Evolutionary conservation across 306 rosid species (phyloP).

Genomic region (Hylodesmum podocarpum): DNA sequence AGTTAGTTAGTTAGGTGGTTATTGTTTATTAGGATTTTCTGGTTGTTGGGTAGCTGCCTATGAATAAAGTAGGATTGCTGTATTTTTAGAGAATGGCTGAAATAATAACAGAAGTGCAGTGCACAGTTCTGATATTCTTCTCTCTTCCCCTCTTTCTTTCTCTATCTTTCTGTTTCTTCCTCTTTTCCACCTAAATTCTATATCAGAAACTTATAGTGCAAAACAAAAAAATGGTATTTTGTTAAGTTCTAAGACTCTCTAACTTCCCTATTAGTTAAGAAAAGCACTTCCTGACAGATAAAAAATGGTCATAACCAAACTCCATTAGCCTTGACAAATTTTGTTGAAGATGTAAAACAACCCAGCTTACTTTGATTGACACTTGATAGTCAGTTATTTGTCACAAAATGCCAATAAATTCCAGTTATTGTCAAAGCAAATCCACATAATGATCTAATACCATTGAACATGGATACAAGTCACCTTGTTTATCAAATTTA

Average conservation of each 20-base stretch:
- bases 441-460: neutral
- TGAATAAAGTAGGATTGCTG: too few species aligned
- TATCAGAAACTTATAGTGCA: neutral
- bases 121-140: too few species aligned
- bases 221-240: neutral
- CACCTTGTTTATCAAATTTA: neutral
- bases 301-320: slow-evolving; percentile 4
- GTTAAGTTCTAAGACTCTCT: slow-evolving; percentile 7
- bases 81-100: too few species aligned
- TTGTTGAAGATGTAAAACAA: neutral
- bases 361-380: neutral
- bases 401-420: neutral
- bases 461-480: neutral
- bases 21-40: too few species aligned
- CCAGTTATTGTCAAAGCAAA: neutral
- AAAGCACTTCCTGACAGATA: neutral
- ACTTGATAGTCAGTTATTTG: slow-evolving; percentile 16
- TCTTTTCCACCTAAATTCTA: too few species aligned
- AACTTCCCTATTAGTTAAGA: slow-evolving; percentile 6
- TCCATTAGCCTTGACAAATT: neutral
- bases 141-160: too few species aligned
- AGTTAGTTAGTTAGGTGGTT: too few species aligned
- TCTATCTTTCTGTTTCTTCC: too few species aligned
- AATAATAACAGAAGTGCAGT: too few species aligned
- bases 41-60: too few species aligned